These are phyloP conservation scores for Glycine latifolia DNA, from an alignment of 306 rosid genomes.

Conservation along the genomic window DNA sequence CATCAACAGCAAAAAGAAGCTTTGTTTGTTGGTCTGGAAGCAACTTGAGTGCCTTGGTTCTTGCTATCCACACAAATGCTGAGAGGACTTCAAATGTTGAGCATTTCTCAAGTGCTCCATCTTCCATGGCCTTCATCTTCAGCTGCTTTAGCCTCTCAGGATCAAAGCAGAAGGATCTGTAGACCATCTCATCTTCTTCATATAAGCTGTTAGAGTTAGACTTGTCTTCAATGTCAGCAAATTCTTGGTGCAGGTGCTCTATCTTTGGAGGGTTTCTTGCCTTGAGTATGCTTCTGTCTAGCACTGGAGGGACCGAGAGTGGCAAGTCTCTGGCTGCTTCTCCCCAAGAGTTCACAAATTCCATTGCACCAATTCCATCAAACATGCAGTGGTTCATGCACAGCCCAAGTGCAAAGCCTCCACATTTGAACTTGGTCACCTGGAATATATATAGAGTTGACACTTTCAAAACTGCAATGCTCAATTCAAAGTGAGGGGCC, in stretches of 20 bases:
- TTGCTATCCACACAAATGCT: slow-evolving; percentile 86
- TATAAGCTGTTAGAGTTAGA: slow-evolving; percentile 58
- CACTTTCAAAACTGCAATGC: slow-evolving; percentile 12
- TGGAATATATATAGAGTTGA: slow-evolving; percentile 44
- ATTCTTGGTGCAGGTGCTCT: slow-evolving; percentile 73
- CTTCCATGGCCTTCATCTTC: slow-evolving; percentile 69
- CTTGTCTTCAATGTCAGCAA: slow-evolving; percentile 79
- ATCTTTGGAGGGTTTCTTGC: slow-evolving; percentile 66
- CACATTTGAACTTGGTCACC: slow-evolving; percentile 92
- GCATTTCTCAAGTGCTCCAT: slow-evolving; percentile 68
- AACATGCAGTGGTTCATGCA: slow-evolving; percentile 88
- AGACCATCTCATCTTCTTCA: slow-evolving; percentile 70
- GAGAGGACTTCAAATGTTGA: slow-evolving; percentile 87
- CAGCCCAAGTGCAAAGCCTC: slow-evolving; percentile 85
- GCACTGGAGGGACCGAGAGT: slow-evolving; percentile 63
- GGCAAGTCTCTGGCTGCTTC: slow-evolving; percentile 77
- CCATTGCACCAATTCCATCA: slow-evolving; percentile 90
- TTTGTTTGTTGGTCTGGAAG: slow-evolving; percentile 71
- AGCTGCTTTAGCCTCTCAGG: slow-evolving; percentile 72
- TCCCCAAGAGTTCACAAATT: slow-evolving; percentile 91
- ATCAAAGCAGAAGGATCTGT: slow-evolving; percentile 76
- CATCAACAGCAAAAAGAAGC: slow-evolving; percentile 94
- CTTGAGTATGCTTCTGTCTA: slow-evolving; percentile 73
- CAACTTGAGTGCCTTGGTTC: slow-evolving; percentile 73
- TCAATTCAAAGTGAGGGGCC: background rate